Conservation (phyloP, 2,329 filamentous ascomycete species). For the Fusarium papillatum region DNA sequence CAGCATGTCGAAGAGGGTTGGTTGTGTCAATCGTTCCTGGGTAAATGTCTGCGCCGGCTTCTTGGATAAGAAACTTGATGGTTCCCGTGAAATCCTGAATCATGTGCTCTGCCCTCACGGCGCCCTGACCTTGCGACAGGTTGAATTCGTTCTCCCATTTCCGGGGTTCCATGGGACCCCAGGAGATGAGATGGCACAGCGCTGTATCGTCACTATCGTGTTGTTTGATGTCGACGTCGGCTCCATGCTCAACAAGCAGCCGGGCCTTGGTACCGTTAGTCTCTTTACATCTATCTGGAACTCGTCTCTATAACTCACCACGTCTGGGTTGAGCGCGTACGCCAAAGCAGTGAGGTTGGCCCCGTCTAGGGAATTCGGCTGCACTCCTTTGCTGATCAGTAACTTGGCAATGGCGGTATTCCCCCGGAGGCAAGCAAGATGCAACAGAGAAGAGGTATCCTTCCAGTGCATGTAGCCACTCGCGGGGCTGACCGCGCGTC, state of each 20-base stretch:
- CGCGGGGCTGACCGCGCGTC: neutral
- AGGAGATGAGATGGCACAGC: conserved; percentile 25
- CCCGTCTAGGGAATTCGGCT: conserved; percentile 16
- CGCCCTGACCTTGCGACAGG: conserved; percentile 13
- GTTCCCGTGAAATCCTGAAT: conserved; percentile 19
- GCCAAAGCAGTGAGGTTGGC: conserved; percentile 18
- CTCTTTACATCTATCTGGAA: neutral
- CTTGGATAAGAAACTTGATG: conserved; percentile 26
- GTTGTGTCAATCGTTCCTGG: conserved; percentile 1
- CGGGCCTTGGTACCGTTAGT: conserved; percentile 20
- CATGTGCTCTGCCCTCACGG: conserved; percentile 14
- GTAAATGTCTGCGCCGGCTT: conserved; percentile 25
- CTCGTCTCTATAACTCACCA: conserved; percentile 19
- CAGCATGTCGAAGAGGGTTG: conserved; percentile 17
- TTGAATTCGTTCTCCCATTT: conserved; percentile 20
- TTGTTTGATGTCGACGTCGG: conserved; percentile 15
- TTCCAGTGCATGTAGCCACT: conserved; percentile 26
- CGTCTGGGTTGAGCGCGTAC: conserved; percentile 27
- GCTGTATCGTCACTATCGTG: conserved; percentile 16
- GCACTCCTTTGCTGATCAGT: conserved; percentile 13
- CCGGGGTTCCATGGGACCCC: conserved; percentile 1
- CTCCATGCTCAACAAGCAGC: conserved; percentile 20
- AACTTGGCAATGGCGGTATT: conserved; percentile 29
- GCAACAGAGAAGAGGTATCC: conserved; percentile 22
- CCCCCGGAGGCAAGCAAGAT: conserved; percentile 33